A percentile compares a stretch with the other conserved stretches of the same genome.
These are phyloP conservation scores for Carex scoparia DNA, from an alignment of 176 grass and related monocot species.

Conservation along the genomic window DNA sequence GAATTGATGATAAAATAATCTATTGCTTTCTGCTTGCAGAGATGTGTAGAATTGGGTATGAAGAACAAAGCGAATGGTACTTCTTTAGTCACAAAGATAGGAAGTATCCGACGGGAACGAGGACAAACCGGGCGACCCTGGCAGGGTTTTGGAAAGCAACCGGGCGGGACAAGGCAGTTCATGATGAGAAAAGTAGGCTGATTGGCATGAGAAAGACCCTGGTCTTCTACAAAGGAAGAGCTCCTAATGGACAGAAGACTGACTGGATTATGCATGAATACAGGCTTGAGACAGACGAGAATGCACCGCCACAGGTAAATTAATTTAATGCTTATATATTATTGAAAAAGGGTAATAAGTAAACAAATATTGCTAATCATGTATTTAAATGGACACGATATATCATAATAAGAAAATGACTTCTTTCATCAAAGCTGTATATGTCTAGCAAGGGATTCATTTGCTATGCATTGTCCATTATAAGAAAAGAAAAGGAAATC, in stretches of 20 bases:
- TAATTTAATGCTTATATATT: background rate
- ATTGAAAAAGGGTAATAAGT: too few relatives aligned
- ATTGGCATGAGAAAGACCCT: conserved; percentile 57
- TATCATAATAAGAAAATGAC: background rate
- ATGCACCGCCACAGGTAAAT: conserved; percentile 44
- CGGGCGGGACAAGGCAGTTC: conserved; percentile 43
- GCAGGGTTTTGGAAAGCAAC: conserved; percentile 58
- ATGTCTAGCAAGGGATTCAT: background rate
- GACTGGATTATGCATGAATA: conserved; percentile 61
- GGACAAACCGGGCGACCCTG: conserved; percentile 43
- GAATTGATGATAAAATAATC: background rate
- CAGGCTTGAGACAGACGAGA: conserved; percentile 47
- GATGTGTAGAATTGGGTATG: conserved; percentile 43
- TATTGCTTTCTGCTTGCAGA: conserved; percentile 18
- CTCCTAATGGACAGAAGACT: conserved; percentile 49
- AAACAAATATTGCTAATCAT: background rate
- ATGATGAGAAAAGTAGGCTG: conserved; percentile 45
- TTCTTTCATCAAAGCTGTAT: background rate
- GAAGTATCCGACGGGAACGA: conserved; percentile 51
- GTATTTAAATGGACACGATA: background rate
- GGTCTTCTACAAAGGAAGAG: conserved; percentile 57
- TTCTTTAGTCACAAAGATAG: conserved; percentile 62
- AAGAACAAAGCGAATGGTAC: conserved; percentile 55
- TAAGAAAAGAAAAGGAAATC: background rate
- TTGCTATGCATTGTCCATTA: background rate